Base-by-base conservation (phyloP, 73 alveolate genomes). In the Durusdinium trenchii region DNA sequence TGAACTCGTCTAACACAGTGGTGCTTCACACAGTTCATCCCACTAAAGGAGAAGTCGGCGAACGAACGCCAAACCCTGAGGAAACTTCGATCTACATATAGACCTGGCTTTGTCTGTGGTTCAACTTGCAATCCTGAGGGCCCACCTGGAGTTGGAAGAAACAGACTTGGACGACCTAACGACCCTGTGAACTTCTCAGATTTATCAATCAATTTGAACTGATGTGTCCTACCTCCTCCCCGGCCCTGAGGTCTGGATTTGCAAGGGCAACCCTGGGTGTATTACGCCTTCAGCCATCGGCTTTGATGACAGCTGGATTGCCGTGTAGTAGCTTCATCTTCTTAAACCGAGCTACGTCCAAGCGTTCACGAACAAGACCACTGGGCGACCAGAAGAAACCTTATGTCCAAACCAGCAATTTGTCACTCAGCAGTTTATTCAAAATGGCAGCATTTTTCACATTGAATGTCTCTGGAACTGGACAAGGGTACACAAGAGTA, bases 241-340 rank as follows among this genome's bases (percentile, higher is more conserved):
- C 12, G 35, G 38, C 28, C 26, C 50, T 61, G 67, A 89, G 96
- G 96, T 20, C 2, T 0, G 96, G 96, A 10, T 42, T 89, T 2
- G 36, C 7, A 10, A 47, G 86, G 71, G 96, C 96, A 3, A 45
- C 52, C 2, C 38, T 89, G 46, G 23, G 26, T 0, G 51, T 46
- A 28, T 40, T 89, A 16, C 42, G 96, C 10, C 61, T 89, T 38
- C 12, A n/a, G 40, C 64, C 76, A 20, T 40, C 14, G 0, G 96
- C 43, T 1, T 40, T 89, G 26, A n/a, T 89, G 36, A 69, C 96
- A 0, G 96, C 96, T 23, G 96, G 96, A 2, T 10, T 89, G 23
- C 96, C 96, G 0, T 89, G 96, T 35, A 28, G 28, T 67, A 14
- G 47, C 38, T 89, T 18, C 50, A 35, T 62, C 0, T 89, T 62